Conservation (phyloP, 1,139 yeast species). For the Suhomyces bribrorum region DNA sequence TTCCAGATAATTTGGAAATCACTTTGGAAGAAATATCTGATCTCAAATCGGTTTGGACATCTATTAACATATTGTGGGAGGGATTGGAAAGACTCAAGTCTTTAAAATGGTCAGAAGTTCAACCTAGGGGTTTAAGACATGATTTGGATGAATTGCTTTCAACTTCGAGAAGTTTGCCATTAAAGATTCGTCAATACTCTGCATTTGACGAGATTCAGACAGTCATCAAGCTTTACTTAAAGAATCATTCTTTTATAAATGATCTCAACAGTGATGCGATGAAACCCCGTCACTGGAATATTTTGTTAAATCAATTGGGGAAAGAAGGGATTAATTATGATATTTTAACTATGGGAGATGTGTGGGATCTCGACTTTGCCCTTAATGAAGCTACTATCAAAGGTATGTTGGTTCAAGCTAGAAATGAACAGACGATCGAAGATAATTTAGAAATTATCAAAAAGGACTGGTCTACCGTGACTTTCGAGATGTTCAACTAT, state of each 20-base stretch:
- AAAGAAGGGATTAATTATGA: constrained; percentile 19
- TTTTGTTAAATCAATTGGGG: constrained; percentile 41
- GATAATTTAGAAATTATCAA: constrained; percentile 52
- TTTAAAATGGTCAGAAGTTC: constrained; percentile 53
- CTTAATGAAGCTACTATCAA: constrained; percentile 50
- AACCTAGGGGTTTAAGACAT: constrained; percentile 48
- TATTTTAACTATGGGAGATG: constrained; percentile 53
- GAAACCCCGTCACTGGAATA: constrained; percentile 70
- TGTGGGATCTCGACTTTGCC: constrained; percentile 57
- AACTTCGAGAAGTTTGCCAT: constrained; percentile 55
- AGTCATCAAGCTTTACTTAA: constrained; percentile 42
- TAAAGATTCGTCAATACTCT: constrained; percentile 63
- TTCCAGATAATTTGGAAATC: constrained; percentile 24
- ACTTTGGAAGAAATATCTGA: constrained; percentile 56
- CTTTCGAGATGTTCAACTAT: constrained; percentile 59
- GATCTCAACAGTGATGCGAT: constrained; percentile 61
- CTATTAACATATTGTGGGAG: constrained; percentile 59
- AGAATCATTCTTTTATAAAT: constrained; percentile 40
- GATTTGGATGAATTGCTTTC: constrained; percentile 54
- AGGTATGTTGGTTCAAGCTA: constrained; percentile 61
- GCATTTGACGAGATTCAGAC: constrained; percentile 65
- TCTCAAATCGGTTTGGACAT: constrained; percentile 64
- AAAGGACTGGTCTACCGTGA: constrained; percentile 47
- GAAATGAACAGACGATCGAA: constrained; percentile 70
- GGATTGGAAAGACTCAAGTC: constrained; percentile 46